phyloP scores from a whole-genome alignment of 1,284 basidiomycete genomes.

The Fomes fomentarius region DNA sequence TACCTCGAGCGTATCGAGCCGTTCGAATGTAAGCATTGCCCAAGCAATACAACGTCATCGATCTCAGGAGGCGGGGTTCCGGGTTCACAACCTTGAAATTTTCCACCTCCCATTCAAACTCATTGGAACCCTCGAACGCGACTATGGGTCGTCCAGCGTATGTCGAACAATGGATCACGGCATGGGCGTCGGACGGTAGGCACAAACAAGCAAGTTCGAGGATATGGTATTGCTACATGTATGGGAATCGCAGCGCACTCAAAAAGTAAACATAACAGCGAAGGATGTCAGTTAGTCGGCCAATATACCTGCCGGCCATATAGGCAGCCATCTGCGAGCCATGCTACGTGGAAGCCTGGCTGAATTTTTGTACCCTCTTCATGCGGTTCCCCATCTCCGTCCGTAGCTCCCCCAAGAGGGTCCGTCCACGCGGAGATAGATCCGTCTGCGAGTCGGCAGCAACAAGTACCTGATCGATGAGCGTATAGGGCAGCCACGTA shows the following conservation, averaged over 20 bases:
- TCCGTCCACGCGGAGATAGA: slow-evolving; percentile 44
- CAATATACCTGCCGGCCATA: too few relatives aligned
- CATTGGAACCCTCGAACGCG: background rate
- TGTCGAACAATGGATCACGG: background rate
- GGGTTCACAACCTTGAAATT: too few relatives aligned
- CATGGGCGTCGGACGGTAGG: too few relatives aligned
- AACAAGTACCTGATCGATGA: slow-evolving; percentile 85
- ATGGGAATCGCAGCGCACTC: too few relatives aligned
- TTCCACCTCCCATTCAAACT: too few relatives aligned
- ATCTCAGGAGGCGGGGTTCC: background rate
- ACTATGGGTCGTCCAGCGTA: background rate
- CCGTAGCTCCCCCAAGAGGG: slow-evolving; percentile 52
- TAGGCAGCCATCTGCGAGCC: too few relatives aligned
- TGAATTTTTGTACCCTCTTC: slow-evolving; percentile 66
- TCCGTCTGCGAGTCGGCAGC: slow-evolving; percentile 62
- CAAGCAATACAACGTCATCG: background rate
- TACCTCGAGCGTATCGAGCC: background rate
- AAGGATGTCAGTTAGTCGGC: too few relatives aligned
- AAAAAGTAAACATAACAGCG: too few relatives aligned
- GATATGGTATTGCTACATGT: background rate
- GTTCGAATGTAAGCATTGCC: background rate
- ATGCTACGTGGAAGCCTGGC: slow-evolving; percentile 30
- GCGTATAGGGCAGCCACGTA: slow-evolving; percentile 83
- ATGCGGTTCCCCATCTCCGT: slow-evolving; percentile 61
- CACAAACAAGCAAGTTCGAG: too few relatives aligned